Conservation (phyloP, 2,329 filamentous ascomycete genomes). For the Grosmannia penicillata region DNA sequence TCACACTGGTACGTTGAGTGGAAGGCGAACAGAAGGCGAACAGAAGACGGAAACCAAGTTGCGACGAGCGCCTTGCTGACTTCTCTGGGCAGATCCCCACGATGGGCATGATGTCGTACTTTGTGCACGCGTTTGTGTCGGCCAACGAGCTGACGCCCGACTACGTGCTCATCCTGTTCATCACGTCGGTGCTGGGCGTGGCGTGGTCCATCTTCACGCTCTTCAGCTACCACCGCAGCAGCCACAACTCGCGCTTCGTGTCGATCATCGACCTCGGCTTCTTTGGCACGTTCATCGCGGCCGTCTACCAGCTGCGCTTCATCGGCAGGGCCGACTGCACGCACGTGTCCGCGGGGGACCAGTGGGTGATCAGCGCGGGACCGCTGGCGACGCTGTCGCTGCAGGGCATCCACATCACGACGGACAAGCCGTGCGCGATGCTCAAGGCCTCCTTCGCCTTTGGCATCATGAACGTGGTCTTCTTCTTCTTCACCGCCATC, state of each 20-base stretch:
- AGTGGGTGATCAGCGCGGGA: slow-evolving; percentile 45
- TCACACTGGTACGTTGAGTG: slow-evolving; percentile 43
- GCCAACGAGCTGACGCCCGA: slow-evolving; percentile 43
- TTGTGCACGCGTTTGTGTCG: slow-evolving; percentile 44
- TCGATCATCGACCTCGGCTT: slow-evolving; percentile 45
- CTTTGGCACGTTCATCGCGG: slow-evolving; percentile 49
- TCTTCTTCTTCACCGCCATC: slow-evolving; percentile 65
- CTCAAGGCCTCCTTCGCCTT: slow-evolving; percentile 83
- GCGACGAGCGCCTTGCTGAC: not conserved
- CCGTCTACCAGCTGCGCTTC: slow-evolving; percentile 42
- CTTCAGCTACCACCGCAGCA: slow-evolving; percentile 50
- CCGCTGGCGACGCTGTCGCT: slow-evolving; percentile 41
- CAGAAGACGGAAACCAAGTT: no score
- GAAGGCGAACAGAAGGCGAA: no score
- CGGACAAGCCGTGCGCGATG: slow-evolving; percentile 76
- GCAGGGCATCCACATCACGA: slow-evolving; percentile 33
- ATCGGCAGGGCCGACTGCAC: slow-evolving; percentile 54
- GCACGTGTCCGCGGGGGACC: slow-evolving; percentile 30
- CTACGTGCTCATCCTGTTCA: slow-evolving; percentile 52
- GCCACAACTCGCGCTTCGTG: slow-evolving; percentile 45
- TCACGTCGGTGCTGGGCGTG: slow-evolving; percentile 46
- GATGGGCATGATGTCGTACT: slow-evolving; percentile 53
- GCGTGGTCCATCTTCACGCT: slow-evolving; percentile 52
- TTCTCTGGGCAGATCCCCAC: slow-evolving; percentile 36
- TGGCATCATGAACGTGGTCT: slow-evolving; percentile 72